A percentile compares a stretch with the other conserved stretches of the same genome.
Evolutionary conservation across 1,139 yeast species (phyloP).

Genomic region (Meyerozyma sp.): DNA sequence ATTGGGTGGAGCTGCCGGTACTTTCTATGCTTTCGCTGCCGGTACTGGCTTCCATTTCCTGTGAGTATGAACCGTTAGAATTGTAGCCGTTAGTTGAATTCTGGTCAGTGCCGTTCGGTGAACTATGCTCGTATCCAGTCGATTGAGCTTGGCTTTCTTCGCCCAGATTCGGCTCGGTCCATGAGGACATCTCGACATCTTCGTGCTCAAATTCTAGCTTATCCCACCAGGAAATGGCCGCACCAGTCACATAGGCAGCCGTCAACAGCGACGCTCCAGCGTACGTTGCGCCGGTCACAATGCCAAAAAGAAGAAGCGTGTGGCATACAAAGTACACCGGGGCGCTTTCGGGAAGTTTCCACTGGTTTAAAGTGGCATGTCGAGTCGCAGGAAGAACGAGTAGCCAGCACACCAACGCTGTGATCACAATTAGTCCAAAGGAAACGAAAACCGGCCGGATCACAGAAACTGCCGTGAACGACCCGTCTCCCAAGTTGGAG

Average conservation of each 20-base stretch:
- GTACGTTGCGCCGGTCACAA: background rate
- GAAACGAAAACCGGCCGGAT: background rate
- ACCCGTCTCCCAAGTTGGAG: background rate
- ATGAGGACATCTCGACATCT: background rate
- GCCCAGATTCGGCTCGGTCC: background rate
- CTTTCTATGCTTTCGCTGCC: background rate
- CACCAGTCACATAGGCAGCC: conserved; percentile 1
- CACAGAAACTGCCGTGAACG: background rate
- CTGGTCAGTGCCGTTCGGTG: no score
- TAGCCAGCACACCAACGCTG: background rate
- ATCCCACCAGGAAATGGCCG: conserved; percentile 1
- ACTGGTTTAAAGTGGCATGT: background rate
- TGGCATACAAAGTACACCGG: background rate
- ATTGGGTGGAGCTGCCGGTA: no score
- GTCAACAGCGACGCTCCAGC: conserved; percentile 1
- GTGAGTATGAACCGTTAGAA: background rate
- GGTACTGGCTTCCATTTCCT: background rate
- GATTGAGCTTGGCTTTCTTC: no score
- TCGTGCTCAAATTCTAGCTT: background rate
- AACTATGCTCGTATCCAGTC: no score
- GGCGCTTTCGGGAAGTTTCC: background rate
- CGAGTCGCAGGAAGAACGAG: background rate
- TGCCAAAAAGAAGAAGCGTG: background rate
- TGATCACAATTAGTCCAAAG: background rate
- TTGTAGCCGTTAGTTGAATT: background rate